Conservation (phyloP, 352 stramenopile genomes). For the Globisporangium alternatum region DNA sequence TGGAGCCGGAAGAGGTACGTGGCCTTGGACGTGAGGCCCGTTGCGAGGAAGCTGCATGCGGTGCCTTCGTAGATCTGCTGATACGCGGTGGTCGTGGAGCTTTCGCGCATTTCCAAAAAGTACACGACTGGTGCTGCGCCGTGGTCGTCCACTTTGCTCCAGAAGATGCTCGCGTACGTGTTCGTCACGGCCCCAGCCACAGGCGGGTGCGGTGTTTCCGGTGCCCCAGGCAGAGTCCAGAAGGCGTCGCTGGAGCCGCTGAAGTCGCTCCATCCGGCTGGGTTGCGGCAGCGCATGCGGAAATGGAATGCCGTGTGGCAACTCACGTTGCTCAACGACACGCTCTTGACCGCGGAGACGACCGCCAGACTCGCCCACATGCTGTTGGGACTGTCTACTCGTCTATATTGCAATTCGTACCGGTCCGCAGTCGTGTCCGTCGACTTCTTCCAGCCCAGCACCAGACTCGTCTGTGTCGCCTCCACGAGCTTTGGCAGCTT, state of each 20-base stretch:
- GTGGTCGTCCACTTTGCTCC: constrained; percentile 54
- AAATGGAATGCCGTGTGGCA: constrained; percentile 62
- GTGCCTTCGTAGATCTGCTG: constrained; percentile 56
- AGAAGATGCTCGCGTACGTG: constrained; percentile 72
- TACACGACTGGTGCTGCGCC: constrained; percentile 63
- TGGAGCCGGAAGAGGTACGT: constrained; percentile 68
- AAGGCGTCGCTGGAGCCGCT: constrained; percentile 43
- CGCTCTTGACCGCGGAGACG: constrained; percentile 34
- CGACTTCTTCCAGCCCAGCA: constrained; percentile 58
- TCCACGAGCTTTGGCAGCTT: constrained; percentile 46
- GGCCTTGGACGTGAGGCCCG: constrained; percentile 37
- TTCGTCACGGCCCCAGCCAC: constrained; percentile 58
- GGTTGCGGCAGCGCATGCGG: constrained; percentile 60
- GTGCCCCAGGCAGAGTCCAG: constrained; percentile 56
- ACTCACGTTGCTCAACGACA: constrained; percentile 35
- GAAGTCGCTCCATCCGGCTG: constrained; percentile 69
- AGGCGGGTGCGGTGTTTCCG: constrained; percentile 38
- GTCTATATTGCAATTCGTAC: constrained; percentile 70
- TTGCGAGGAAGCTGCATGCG: constrained; percentile 63
- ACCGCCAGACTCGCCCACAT: constrained; percentile 42
- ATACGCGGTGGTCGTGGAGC: constrained; percentile 21
- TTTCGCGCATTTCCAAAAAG: constrained; percentile 52
- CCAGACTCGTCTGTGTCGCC: constrained; percentile 46
- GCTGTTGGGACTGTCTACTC: constrained; percentile 43
- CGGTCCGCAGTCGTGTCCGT: constrained; percentile 62